Percentiles rank a stretch among this genome's conserved stretches.
Evolutionary conservation across 495 filamentous ascomycete genomes (phyloP).

Genomic region (Viridothelium virens): DNA sequence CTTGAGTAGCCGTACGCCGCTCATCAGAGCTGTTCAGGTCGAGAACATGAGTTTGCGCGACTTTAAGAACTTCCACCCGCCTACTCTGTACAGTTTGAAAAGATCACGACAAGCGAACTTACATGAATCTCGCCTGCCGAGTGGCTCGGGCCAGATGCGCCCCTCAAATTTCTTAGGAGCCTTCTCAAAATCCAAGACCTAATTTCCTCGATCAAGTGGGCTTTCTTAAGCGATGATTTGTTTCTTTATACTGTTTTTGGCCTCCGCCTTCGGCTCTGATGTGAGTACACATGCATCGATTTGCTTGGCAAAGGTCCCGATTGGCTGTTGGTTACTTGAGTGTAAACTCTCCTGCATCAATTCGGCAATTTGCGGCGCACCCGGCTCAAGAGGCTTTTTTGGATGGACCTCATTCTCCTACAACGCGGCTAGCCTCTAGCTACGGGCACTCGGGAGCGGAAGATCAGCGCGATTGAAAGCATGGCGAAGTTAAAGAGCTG

Average conservation of each 20-base stretch:
- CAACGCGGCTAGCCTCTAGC: neutral
- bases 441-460: neutral
- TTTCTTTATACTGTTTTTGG: neutral
- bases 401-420: neutral
- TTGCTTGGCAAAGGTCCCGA: neutral
- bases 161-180: neutral
- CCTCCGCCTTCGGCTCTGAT: neutral
- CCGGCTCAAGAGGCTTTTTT: neutral
- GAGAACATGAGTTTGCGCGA: too few species aligned
- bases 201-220: neutral
- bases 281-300: neutral
- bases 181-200: neutral
- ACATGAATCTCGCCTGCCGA: too few species aligned
- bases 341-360: too few species aligned
- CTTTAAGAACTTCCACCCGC: too few species aligned
- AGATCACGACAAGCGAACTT: too few species aligned
- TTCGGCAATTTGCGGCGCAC: neutral
- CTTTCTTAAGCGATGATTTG: neutral
- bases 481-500: neutral
- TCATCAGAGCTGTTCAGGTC: too few species aligned
- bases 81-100: too few species aligned
- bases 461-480: neutral
- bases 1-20: too few species aligned
- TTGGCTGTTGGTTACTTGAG: neutral
- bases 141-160: neutral